Percentiles rank a stretch among this genome's conserved stretches.
phyloP scores from a whole-genome alignment of 2,329 filamentous ascomycete species.

The Pseudocercospora crystallina region DNA sequence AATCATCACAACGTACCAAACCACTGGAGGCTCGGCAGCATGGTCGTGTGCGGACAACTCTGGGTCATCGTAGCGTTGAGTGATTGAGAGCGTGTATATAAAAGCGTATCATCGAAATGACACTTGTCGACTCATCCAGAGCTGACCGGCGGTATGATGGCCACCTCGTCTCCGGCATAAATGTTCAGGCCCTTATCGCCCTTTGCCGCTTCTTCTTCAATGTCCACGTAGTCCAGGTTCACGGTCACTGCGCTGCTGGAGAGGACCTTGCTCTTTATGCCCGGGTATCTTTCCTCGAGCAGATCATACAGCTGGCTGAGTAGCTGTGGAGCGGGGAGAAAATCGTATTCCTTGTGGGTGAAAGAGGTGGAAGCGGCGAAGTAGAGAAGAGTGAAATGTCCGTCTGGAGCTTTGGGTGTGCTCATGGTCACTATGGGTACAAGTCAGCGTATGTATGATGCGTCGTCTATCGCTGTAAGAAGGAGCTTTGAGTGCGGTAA shows the following conservation, averaged over 20 bases:
- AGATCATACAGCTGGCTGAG: conserved; percentile 62
- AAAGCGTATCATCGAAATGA: too few relatives aligned
- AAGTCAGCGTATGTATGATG: too few relatives aligned
- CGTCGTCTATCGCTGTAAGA: too few relatives aligned
- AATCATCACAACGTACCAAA: conserved; percentile 40
- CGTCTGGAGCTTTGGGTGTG: conserved; percentile 52
- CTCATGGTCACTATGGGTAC: conserved; percentile 34
- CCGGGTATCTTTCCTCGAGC: conserved; percentile 68
- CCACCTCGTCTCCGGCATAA: conserved; percentile 75
- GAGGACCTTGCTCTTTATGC: conserved; percentile 68
- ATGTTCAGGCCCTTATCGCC: conserved; percentile 53
- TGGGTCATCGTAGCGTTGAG: not conserved
- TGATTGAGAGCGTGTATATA: too few relatives aligned
- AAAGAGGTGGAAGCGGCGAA: conserved; percentile 74
- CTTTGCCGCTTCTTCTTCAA: conserved; percentile 51
- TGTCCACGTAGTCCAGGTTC: conserved; percentile 78
- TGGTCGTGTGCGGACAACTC: conserved; percentile 8
- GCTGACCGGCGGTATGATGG: conserved; percentile 84
- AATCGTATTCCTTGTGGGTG: conserved; percentile 67
- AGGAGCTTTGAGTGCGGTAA: too few relatives aligned
- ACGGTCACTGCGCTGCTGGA: conserved; percentile 73
- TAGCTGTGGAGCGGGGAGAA: conserved; percentile 64
- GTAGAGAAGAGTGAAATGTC: conserved; percentile 78
- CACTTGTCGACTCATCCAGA: conserved; percentile 59
- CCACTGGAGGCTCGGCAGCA: not conserved